These are phyloP conservation scores for Typha latifolia DNA, from an alignment of 176 grass and related monocot genomes.

Conservation along the genomic window DNA sequence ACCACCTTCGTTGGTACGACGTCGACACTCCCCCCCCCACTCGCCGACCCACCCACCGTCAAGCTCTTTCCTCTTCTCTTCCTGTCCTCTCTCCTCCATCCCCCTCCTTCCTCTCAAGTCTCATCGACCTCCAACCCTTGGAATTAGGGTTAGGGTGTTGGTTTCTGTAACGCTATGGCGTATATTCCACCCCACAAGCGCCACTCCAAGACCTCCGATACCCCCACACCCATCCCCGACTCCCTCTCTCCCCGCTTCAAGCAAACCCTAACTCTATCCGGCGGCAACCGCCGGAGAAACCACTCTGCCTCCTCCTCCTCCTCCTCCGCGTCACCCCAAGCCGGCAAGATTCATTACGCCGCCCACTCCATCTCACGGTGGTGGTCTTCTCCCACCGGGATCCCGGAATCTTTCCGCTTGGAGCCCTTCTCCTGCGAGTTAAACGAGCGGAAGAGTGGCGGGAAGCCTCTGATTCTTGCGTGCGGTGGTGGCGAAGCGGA, in stretches of 20 bases:
- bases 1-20: too few species aligned
- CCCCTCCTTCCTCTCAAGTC: too few species aligned
- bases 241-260: slow-evolving; percentile 15
- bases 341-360: slow-evolving; percentile 1
- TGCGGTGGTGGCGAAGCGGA: neutral
- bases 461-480: slow-evolving; percentile 19
- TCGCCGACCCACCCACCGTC: too few species aligned
- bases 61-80: too few species aligned
- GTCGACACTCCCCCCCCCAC: too few species aligned
- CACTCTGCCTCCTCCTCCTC: neutral
- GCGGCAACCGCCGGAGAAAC: neutral
- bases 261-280: neutral
- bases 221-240: slow-evolving; percentile 3
- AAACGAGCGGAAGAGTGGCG: slow-evolving; percentile 9
- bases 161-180: slow-evolving; percentile 10
- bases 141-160: slow-evolving; percentile 1
- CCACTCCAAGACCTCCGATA: slow-evolving; percentile 16
- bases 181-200: slow-evolving; percentile 39
- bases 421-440: slow-evolving; percentile 11
- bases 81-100: too few species aligned
- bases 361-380: slow-evolving; percentile 20
- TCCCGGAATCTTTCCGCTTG: neutral
- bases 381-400: slow-evolving; percentile 2
- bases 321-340: neutral
- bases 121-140: neutral